Base-by-base conservation (phyloP, 2,329 filamentous ascomycete genomes). In the Conoideocrella luteorostrata region DNA sequence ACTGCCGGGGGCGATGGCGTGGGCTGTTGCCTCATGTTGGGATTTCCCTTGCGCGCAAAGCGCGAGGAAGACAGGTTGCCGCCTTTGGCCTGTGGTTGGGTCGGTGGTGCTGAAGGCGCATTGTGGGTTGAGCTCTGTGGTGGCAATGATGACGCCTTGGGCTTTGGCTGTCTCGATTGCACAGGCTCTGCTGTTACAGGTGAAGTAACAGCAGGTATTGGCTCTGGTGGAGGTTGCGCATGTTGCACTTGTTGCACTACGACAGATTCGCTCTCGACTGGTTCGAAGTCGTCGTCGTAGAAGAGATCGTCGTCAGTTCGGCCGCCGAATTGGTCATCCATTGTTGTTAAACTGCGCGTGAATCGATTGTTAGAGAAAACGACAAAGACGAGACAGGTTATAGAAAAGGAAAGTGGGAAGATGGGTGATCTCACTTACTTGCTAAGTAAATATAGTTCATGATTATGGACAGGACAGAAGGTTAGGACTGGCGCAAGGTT, bases 251-350 rank as follows among this genome's bases (percentile, higher is more conserved):
- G 52, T 33, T 54, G 39, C n/a, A 54, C 47, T 18, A 60, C 49
- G 18, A 64, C 51, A 5, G 60, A 46, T 36, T 63, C 57, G 50
- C 60, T 59, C 32, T 68, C 60, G 40, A 78, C 68, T 7, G 75
- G 76, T 57, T 80, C 77, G 46, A 80, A 78, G 53, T 81, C 77
- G 51, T 81, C 77, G 51, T 81, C 78, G 47, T 74, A 72, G 56
- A 81, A 81, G 47, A 81, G 68, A 55, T 80, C 77, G 52, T 81
- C 78, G 54, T 81, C 77, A 36, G 77, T 80, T 17, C 77, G 69
- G 38, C 76, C 77, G 47, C 72, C 70, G 51, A 80, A 80, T 54
- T 80, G 77, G 50, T 80, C 77, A 18, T 80, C 76, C 77, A 80
- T 80, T 49, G 33, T 22, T 6, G 12, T 20, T 24, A 17, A 24